These are phyloP conservation scores for Scutellaria baicalensis DNA, from an alignment of 257 asterid species.

Conservation along the genomic window DNA sequence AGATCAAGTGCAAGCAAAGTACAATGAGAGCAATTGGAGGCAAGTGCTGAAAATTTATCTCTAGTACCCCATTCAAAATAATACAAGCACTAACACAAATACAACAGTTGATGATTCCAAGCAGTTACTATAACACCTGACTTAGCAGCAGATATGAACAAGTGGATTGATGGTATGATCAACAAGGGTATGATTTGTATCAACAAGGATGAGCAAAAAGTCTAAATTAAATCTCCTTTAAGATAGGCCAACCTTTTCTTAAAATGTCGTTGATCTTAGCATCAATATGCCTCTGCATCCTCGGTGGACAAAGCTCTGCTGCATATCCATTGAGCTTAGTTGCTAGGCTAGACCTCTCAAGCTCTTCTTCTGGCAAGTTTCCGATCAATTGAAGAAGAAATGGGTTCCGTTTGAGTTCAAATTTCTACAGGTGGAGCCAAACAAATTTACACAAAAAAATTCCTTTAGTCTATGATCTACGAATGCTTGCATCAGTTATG, in stretches of 20 bases:
- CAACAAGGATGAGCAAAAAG: slow-evolving; percentile 2
- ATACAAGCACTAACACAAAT: not conserved
- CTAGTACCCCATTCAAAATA: not conserved
- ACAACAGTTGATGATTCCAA: not conserved
- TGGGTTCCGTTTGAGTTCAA: slow-evolving; percentile 85
- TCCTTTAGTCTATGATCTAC: slow-evolving; percentile 12
- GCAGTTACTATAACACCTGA: slow-evolving; percentile 1
- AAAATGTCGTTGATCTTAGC: slow-evolving; percentile 63
- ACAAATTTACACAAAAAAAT: not conserved
- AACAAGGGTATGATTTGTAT: not conserved
- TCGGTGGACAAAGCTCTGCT: slow-evolving; percentile 84
- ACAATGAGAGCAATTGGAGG: not conserved
- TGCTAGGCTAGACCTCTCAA: slow-evolving; percentile 68
- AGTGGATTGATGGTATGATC: not conserved
- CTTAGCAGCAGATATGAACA: not conserved
- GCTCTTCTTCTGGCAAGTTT: slow-evolving; percentile 83
- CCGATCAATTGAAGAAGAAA: slow-evolving; percentile 91
- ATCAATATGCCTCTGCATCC: slow-evolving; percentile 64
- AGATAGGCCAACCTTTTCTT: slow-evolving; percentile 88
- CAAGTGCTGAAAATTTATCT: not conserved
- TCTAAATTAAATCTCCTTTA: slow-evolving; percentile 50
- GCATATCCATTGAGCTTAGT: slow-evolving; percentile 87
- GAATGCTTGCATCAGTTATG: not conserved
- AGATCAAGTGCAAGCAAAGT: not conserved
- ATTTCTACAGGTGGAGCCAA: slow-evolving; percentile 45